These are phyloP conservation scores for Ceratocystiopsis minuta DNA, from an alignment of 2,329 filamentous ascomycete genomes.

Conservation along the genomic window DNA sequence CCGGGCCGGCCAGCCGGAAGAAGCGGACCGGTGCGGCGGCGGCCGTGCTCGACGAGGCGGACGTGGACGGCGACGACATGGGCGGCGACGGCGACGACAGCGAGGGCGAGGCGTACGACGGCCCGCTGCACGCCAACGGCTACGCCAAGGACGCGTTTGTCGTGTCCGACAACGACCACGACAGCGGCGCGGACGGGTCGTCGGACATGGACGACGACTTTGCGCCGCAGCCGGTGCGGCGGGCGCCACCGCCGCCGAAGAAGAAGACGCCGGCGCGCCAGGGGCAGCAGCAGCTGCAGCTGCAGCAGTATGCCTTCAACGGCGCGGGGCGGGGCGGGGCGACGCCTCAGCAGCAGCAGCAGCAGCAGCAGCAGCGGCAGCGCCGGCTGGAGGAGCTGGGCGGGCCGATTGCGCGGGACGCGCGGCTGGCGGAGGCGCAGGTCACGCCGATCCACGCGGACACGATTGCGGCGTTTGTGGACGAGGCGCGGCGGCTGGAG, in stretches of 20 bases:
- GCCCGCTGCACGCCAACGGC: slow-evolving; percentile 20
- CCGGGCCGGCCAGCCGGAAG: slow-evolving; percentile 13
- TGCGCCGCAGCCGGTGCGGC: background rate
- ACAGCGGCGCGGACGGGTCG: slow-evolving; percentile 15
- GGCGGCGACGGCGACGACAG: slow-evolving; percentile 18
- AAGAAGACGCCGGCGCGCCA: background rate
- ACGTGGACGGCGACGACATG: slow-evolving; percentile 9
- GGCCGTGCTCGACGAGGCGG: slow-evolving; percentile 16
- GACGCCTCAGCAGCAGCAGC: background rate
- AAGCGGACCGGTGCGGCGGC: slow-evolving; percentile 1
- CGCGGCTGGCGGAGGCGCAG: slow-evolving; percentile 26
- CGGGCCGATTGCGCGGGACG: slow-evolving; percentile 40
- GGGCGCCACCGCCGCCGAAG: background rate
- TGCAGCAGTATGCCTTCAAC: slow-evolving; percentile 5
- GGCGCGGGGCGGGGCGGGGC: background rate
- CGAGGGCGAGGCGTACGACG: slow-evolving; percentile 20
- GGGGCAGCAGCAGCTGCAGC: slow-evolving; percentile 1
- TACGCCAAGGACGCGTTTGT: slow-evolving; percentile 27
- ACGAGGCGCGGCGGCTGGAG: slow-evolving; percentile 40
- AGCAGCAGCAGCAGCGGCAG: slow-evolving; percentile 11
- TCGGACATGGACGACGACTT: slow-evolving; percentile 22
- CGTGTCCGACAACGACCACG: slow-evolving; percentile 19
- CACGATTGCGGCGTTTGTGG: slow-evolving; percentile 47
- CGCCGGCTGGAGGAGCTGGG: slow-evolving; percentile 25
- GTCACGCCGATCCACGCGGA: slow-evolving; percentile 32